Percentiles rank a stretch among this genome's conserved stretches.
Evolutionary conservation across 2,329 filamentous ascomycete species (phyloP).

Genomic region (Fusarium solani-melongenae): DNA sequence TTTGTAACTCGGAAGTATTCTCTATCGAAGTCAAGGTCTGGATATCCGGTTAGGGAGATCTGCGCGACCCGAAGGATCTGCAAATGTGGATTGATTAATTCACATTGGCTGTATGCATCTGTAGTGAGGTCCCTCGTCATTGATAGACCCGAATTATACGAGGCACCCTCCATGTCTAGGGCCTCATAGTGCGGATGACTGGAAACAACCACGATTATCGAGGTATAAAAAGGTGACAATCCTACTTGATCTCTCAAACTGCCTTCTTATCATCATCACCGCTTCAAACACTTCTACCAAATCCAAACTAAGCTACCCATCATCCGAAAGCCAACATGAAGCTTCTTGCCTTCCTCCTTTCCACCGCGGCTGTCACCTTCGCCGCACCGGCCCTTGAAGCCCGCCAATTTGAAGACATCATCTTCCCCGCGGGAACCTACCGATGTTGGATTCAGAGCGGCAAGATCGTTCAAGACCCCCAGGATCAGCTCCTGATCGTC

Average conservation of each 20-base stretch:
- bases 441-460: constrained; percentile 7
- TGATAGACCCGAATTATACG: not conserved
- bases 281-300: not conserved
- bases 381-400: not conserved
- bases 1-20: not conserved
- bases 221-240: not conserved
- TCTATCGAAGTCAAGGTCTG: not conserved
- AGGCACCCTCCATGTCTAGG: not conserved
- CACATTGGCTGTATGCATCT: not conserved
- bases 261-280: too few relatives aligned
- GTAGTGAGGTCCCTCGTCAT: not conserved
- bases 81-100: not conserved
- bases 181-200: not conserved
- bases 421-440: constrained; percentile 11
- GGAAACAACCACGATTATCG: too few relatives aligned
- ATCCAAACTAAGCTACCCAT: not conserved
- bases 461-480: not conserved
- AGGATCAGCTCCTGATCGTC: constrained; percentile 16
- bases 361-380: not conserved
- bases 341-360: not conserved
- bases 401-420: not conserved
- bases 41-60: not conserved
- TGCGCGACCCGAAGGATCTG: not conserved
- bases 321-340: not conserved
- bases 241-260: not conserved